Evolutionary conservation across 352 stramenopile genomes (phyloP), one percentile per base, ranked within the genome.

Genomic region (Aphanomyces invadans): DNA sequence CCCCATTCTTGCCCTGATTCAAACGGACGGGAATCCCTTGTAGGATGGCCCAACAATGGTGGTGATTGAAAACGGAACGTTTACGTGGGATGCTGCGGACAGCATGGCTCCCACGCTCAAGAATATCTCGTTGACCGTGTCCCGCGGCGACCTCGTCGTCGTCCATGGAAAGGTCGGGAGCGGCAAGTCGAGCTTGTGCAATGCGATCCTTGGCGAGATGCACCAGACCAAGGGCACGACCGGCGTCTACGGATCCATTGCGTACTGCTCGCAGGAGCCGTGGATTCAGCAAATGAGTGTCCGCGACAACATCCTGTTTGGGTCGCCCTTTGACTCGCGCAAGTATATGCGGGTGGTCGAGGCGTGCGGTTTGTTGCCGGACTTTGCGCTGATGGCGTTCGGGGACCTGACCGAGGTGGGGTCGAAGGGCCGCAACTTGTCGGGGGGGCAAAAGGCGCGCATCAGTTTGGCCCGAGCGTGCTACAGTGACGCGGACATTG

Each of bases 281-380:
- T 98, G 97, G 81, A 96, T 99, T 60, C 87, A 98, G 72, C 98
- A 98, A 69, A 90, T 90, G 31, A 97, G 86, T 23, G 76, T 99
- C 2, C 81, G 86, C n/a, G 89, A 98, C 26, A 99, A 99, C 74
- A 96, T 99, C 65, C 70, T 99, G 4, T 99, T 99, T 76, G 92
- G 94, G 3, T 80, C 79, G 25, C 62, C 71, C 5, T 93, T 87
- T 51, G 74, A 95, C 62, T 71, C 70, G 31, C 72, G 71, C 10
- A 76, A 76, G 33, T 91, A 93, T 73, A 77, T 74, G 73, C 83
- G 70, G 23, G 80, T 90, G 51, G 52, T 92, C 3, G 78, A 79
- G 25, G 81, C 79, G 0, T 91, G 81, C 25, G 78, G 76, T 26
- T 69, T 86, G 42, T n/a, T 83, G 19, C 71, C 72, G 33, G 78